Evolutionary conservation across 2,329 filamentous ascomycete genomes (phyloP).

Genomic region (Penicillium sp.): DNA sequence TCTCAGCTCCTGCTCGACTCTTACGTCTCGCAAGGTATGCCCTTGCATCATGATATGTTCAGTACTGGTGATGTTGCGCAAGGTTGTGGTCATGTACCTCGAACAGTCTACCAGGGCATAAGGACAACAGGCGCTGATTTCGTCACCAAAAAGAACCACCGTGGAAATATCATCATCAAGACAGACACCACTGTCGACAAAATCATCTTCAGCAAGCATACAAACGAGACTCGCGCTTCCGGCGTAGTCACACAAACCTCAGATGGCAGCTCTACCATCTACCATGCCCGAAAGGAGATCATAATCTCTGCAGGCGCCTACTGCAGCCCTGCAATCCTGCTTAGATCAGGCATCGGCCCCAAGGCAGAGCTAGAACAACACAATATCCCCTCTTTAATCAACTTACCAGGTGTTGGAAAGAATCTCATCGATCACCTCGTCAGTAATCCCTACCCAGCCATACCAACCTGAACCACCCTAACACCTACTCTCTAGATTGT

Average conservation of each 20-base stretch:
- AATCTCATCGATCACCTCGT: slow-evolving; percentile 55
- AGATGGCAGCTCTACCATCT: slow-evolving; percentile 37
- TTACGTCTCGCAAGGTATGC: slow-evolving; percentile 54
- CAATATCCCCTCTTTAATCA: slow-evolving; percentile 45
- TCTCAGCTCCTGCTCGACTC: slow-evolving; percentile 56
- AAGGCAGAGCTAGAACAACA: slow-evolving; percentile 42
- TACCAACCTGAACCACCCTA: slow-evolving; percentile 1
- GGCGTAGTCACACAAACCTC: slow-evolving; percentile 24
- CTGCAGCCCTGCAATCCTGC: slow-evolving; percentile 53
- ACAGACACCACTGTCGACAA: slow-evolving; percentile 54
- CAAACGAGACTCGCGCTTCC: slow-evolving; percentile 43
- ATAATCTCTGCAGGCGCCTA: slow-evolving; percentile 52
- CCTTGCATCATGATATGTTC: slow-evolving; percentile 60
- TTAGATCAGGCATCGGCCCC: slow-evolving; percentile 54
- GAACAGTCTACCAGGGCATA: slow-evolving; percentile 54
- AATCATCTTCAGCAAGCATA: slow-evolving; percentile 46
- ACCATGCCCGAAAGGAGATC: slow-evolving; percentile 48
- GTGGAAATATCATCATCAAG: slow-evolving; percentile 50
- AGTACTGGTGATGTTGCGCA: slow-evolving; percentile 52
- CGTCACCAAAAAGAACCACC: slow-evolving; percentile 43
- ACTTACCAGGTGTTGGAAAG: slow-evolving; percentile 53
- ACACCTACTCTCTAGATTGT: slow-evolving; percentile 41
- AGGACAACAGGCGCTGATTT: slow-evolving; percentile 57
- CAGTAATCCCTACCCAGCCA: slow-evolving; percentile 7
- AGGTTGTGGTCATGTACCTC: slow-evolving; percentile 55